Evolutionary conservation across 75 land plant genomes (phyloP).

Genomic region (Picea sitchensis): DNA sequence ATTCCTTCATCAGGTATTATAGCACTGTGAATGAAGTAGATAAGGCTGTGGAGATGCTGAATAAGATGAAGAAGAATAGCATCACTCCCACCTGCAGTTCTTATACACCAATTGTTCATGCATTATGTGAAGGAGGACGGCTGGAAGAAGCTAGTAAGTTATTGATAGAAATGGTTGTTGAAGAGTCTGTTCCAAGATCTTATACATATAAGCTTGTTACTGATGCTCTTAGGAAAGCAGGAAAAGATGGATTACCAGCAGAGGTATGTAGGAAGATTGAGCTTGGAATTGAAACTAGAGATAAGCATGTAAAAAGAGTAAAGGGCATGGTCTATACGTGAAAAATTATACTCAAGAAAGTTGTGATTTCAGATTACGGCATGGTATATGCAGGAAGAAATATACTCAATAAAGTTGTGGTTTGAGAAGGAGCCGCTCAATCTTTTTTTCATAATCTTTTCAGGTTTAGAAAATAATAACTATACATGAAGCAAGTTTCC

Average conservation of each 20-base stretch:
- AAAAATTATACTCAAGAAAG: too few relatives aligned
- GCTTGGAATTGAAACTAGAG: conserved; percentile 42
- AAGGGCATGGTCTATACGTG: too few relatives aligned
- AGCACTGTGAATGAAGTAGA: conserved; percentile 60
- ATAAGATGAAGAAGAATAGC: conserved; percentile 52
- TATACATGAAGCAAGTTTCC: too few relatives aligned
- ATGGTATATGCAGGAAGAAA: too few relatives aligned
- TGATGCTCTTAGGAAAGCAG: conserved; percentile 28
- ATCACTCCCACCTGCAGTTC: conserved; percentile 49
- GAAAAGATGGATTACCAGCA: conserved; percentile 19
- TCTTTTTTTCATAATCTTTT: too few relatives aligned
- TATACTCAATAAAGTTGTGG: too few relatives aligned
- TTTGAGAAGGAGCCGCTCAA: too few relatives aligned
- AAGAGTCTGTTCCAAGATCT: conserved; percentile 51
- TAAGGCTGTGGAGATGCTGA: conserved; percentile 62
- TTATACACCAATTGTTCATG: conserved; percentile 71
- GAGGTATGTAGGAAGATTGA: conserved; percentile 35
- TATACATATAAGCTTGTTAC: conserved; percentile 56
- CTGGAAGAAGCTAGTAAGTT: conserved; percentile 43
- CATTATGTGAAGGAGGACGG: conserved; percentile 51
- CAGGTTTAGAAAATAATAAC: too few relatives aligned
- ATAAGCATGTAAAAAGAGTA: background rate
- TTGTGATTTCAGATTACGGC: too few relatives aligned
- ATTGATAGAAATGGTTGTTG: conserved; percentile 49
- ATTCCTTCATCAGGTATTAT: conserved; percentile 75